A percentile compares a stretch with the other conserved stretches of the same genome.
phyloP scores from a whole-genome alignment of 2,329 filamentous ascomycete genomes.

The Phoma sp. region DNA sequence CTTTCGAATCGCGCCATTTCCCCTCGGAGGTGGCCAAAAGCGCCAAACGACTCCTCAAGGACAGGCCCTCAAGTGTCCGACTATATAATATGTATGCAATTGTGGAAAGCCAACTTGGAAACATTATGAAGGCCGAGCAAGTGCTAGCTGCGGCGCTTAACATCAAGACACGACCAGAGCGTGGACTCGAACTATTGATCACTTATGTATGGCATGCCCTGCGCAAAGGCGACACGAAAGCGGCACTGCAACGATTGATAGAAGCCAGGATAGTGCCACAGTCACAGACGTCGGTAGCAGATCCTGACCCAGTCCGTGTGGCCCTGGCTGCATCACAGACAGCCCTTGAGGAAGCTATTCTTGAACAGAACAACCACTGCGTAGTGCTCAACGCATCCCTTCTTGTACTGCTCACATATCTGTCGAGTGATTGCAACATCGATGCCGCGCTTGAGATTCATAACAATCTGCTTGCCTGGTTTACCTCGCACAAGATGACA shows the following conservation, averaged over 20 bases:
- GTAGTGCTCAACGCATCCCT: constrained; percentile 66
- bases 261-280: constrained; percentile 27
- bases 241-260: constrained; percentile 45
- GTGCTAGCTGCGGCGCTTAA: constrained; percentile 72
- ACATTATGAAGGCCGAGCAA: constrained; percentile 63
- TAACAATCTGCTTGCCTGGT: constrained; percentile 25
- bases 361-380: constrained; percentile 45
- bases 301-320: neutral
- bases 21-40: constrained; percentile 65
- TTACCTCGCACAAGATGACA: constrained; percentile 30
- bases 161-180: constrained; percentile 62
- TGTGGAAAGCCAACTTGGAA: constrained; percentile 68
- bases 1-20: constrained; percentile 66
- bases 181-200: constrained; percentile 58
- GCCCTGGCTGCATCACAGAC: neutral
- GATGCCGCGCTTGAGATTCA: constrained; percentile 49
- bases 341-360: constrained; percentile 61
- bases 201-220: constrained; percentile 71
- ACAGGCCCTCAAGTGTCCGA: constrained; percentile 64
- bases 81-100: constrained; percentile 83
- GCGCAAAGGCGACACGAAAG: constrained; percentile 42
- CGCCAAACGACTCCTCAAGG: constrained; percentile 76
- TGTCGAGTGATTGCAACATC: constrained; percentile 54
- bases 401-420: constrained; percentile 70
- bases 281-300: neutral